Percentiles rank a stretch among this genome's conserved stretches.
Evolutionary conservation across 169 alveolate genomes (phyloP).

Genomic region (Plasmodium gonderi): DNA sequence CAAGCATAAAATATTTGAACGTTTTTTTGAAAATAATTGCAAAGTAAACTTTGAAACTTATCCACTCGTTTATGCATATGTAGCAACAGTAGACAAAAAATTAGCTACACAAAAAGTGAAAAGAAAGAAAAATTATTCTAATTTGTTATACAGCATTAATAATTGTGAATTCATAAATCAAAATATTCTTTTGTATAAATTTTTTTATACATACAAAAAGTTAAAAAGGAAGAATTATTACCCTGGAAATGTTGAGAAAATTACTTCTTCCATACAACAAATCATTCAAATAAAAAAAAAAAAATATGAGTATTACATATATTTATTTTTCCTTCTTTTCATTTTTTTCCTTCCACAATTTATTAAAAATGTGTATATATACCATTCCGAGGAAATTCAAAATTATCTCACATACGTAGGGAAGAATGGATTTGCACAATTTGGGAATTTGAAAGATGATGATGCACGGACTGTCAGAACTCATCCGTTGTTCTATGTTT

Average conservation of each 20-base stretch:
- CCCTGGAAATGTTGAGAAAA: not conserved
- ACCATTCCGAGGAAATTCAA: conserved; percentile 25
- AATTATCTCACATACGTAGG: not conserved
- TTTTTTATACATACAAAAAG: conserved; percentile 49
- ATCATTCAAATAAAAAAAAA: conserved; percentile 21
- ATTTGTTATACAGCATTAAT: conserved; percentile 32
- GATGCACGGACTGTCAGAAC: not conserved
- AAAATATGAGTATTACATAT: conserved; percentile 32
- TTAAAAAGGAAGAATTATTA: conserved; percentile 14
- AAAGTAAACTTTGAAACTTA: not conserved
- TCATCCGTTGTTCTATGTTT: conserved; percentile 21
- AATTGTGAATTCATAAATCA: conserved; percentile 64
- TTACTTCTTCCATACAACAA: not conserved
- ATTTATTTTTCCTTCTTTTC: conserved; percentile 51
- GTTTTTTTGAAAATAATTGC: conserved; percentile 15
- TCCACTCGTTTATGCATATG: conserved; percentile 22
- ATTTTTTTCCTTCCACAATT: conserved; percentile 42
- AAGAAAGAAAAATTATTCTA: conserved; percentile 47
- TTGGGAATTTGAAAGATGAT: not conserved
- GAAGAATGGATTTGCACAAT: not conserved
- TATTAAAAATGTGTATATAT: conserved; percentile 54
- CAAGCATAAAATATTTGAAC: conserved; percentile 59
- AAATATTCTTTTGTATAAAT: conserved; percentile 49
- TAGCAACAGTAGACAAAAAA: conserved; percentile 16
- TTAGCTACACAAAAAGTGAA: conserved; percentile 13